Percentiles rank a stretch among this genome's conserved stretches.
Conservation (phyloP, 1,139 yeast species). For the Diutina catenulata region DNA sequence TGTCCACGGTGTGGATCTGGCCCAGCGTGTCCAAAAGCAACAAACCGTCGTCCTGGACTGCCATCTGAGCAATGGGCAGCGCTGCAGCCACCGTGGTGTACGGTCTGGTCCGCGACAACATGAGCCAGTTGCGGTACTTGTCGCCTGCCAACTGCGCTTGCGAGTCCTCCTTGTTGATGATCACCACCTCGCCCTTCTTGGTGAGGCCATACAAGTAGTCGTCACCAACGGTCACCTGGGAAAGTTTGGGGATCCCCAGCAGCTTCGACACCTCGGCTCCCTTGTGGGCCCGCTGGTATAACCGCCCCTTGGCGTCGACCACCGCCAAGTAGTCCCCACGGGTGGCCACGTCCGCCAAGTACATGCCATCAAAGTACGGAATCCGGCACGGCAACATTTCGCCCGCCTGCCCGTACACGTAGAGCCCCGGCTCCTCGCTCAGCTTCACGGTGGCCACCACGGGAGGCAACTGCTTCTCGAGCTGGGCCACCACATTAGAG, state of each 20-base stretch:
- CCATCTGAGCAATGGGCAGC: conserved; percentile 29
- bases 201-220: background rate
- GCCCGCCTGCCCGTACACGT: conserved; percentile 23
- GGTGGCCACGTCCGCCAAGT: conserved; percentile 47
- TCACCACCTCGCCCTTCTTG: background rate
- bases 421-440: conserved; percentile 25
- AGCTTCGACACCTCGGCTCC: background rate
- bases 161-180: background rate
- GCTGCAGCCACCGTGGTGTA: background rate
- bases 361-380: conserved; percentile 49
- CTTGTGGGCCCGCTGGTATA: conserved; percentile 29
- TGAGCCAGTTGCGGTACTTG: background rate
- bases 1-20: conserved; percentile 49
- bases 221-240: background rate
- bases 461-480: conserved; percentile 18
- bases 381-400: conserved; percentile 48
- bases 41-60: conserved; percentile 58
- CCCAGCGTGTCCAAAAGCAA: conserved; percentile 53
- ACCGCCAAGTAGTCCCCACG: conserved; percentile 40
- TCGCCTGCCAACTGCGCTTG: background rate
- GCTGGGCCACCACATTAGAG: conserved; percentile 18
- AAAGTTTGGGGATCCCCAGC: background rate
- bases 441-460: conserved; percentile 15
- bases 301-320: conserved; percentile 61
- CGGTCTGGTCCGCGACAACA: background rate